Percentiles rank a stretch among this genome's conserved stretches.
Conservation (phyloP, 805 yeast genomes). For the Kurtzmaniella cleridarum region DNA sequence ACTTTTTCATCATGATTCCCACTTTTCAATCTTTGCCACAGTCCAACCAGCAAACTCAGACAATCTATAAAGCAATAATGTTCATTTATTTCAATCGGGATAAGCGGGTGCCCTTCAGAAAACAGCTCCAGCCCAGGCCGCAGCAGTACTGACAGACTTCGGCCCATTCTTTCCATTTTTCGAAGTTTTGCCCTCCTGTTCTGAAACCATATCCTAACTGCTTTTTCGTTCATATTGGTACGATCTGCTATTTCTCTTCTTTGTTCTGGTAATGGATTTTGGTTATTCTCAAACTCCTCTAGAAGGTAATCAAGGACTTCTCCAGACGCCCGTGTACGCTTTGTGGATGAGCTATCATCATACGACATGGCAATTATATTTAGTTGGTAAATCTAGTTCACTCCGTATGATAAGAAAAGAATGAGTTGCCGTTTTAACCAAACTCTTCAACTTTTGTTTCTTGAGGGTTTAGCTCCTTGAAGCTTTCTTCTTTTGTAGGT, state of each 20-base stretch:
- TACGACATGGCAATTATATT: constrained; percentile 12
- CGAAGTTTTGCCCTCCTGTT: constrained; percentile 77
- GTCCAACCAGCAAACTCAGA: constrained; percentile 64
- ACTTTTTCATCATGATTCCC: constrained; percentile 44
- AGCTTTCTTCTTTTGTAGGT: too few relatives aligned
- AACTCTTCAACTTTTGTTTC: too few relatives aligned
- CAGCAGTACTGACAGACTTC: constrained; percentile 6
- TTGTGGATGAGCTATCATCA: constrained; percentile 23
- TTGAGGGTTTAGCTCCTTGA: too few relatives aligned
- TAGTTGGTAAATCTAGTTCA: neutral
- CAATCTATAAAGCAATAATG: constrained; percentile 67
- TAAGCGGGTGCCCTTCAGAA: constrained; percentile 13
- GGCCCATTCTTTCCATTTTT: constrained; percentile 51
- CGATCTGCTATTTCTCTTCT: constrained; percentile 64
- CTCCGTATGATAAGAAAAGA: neutral
- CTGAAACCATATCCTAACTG: constrained; percentile 92
- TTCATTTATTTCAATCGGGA: constrained; percentile 54
- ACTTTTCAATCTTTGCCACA: constrained; percentile 74
- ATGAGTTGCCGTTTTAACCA: neutral
- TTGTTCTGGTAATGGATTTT: constrained; percentile 69
- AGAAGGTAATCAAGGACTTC: constrained; percentile 67
- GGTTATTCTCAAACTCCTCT: constrained; percentile 62
- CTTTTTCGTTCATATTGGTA: constrained; percentile 81
- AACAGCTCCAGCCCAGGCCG: constrained; percentile 3
- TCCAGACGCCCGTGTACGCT: constrained; percentile 73